Evolutionary conservation across 345 rosid species (phyloP), one percentile per base, ranked within the genome.

Genomic region (Populus nigra): DNA sequence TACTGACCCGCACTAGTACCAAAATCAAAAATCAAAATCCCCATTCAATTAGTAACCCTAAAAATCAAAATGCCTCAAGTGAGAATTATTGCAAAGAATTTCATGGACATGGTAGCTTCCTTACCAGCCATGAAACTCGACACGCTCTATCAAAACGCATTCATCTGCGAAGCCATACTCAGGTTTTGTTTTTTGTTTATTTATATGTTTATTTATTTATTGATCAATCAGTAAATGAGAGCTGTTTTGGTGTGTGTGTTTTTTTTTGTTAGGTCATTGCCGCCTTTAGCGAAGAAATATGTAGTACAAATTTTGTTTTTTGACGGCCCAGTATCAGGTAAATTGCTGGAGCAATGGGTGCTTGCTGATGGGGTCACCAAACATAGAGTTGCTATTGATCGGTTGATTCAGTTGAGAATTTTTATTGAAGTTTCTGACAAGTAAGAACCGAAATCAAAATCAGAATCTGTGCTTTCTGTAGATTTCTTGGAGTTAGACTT

Each of bases 31-130:
- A 66, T 3, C 55, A 31, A 20, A 5, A 41, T 11, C 68, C 47
- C 57, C 20, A 2, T 10, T 33, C 27, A 43, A 35, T 20, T 22
- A 13, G 8, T 53, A 20, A 49, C 13, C 33, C 6, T 13, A 6
- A 49, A 10, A 36, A 29, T 12, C 31, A 82, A 86, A 79, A 94
- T 95, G 97, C 98, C 98, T 62, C 92, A 91, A 59, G 96, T 95
- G 73, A 93, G 85, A 89, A 91, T 95, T 41, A 90, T 91, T 35
- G 93, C 97, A 2, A 95, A 88, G 88, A 91, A 89, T 83, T 95
- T 93, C 82, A 93, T 93, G 99, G 98, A 91, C 85, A 95, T 95
- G 99, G 99, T 95, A 87, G 93, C 98, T 22, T 85, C 98, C 45
- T 77, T 95, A 76, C 91, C 98, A 0, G 90, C 94, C 81, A 88